Evolutionary conservation across 371 early-diverging fungal genomes (phyloP), one percentile per base, ranked within the genome.

Genomic region (Funneliformis caledonium): DNA sequence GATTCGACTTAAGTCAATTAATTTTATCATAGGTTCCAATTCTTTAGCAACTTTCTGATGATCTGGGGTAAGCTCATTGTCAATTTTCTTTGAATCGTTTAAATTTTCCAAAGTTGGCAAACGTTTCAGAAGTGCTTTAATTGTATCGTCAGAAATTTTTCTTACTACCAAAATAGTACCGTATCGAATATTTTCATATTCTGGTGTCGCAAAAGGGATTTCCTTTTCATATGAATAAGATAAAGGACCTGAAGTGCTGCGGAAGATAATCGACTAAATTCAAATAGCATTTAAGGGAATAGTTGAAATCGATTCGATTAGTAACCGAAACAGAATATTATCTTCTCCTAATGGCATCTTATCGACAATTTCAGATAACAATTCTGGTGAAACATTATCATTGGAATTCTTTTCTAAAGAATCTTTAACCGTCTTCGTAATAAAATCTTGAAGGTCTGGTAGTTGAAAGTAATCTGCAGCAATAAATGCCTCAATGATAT

Each of bases 381-480:
- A 37, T 37, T 37, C 37, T 37, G 37, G 37, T 37, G 37, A 37
- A 37, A 2, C 1, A 37, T 37, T 37, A 37, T 37, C 37, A 56
- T 56, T 56, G 56, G 1, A 1, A 56, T 56, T 56, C 4, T 56
- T 42, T 37, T 37, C 37, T 11, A 72, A 22, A 6, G 31, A 8
- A 43, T 9, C 19, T 56, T 37, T 22, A 31, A 74, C 16, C 8
- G 31, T 56, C 6, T 19, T 31, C 11, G 56, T 7, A 14, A 68
- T 43, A 68, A 37, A n/a, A 16, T 78, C 37, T 78, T 78, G 48
- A 33, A 78, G 33, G 19, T 22, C 31, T 8, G 9, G 10, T 8
- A 78, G 16, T 62, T 62, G 78, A 65, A 78, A 68, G 37, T 56
- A 78, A 68, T 78, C 12, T 1, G 69, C 67, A 2, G 69, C 78